Base-by-base conservation (phyloP, 192 early-diverging fungal species). In the Podila horticola region DNA sequence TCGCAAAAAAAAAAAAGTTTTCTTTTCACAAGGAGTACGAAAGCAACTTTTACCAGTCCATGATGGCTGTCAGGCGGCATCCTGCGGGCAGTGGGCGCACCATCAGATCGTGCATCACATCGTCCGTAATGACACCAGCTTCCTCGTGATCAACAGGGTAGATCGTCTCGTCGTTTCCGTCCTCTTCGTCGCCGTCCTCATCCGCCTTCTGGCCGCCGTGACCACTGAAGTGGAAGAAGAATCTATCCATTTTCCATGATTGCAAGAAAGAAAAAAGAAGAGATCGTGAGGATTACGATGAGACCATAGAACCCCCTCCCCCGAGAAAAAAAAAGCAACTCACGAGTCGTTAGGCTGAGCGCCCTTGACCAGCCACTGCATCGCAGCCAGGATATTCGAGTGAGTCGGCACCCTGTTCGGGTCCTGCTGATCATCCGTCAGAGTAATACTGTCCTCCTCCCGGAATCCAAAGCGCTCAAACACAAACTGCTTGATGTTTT, bases 201-300 rank as follows among this genome's bases (percentile, higher is more conserved):
- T 92, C 91, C 28, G 67, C 61, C 7, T 76, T 74, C 49, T 90
- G 89, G 10, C 86, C 89, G 36, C 94, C 94, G 82, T 95, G 94
- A 41, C 94, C 94, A 74, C 90, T 91, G 79, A 86, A 95, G 75
- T 95, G 94, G 77, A 94, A 91, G 71, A 95, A 93, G 83, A 93
- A 93, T 30, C 87, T 88, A 63, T 63, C 29, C 6, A 58, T 12
- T 26, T 48, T 36, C 7, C 33, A 6, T 36, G 11, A 22, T 17
- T 22, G 0, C 24, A 11, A 11, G n/a, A 7, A 29, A 26, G 11
- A 31, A 51, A 51, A 7, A 6, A 26, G n/a, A 7, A 55, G 52
- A 24, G 8, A 55, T 24, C 22, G 52, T n/a, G 30, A 33, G 30
- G 3, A 50, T 19, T 28, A 34, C 4, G 48, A 17, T 38, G 55